Evolutionary conservation across 2,329 filamentous ascomycete genomes (phyloP).

Genomic region (Annulohypoxylon truncatum): DNA sequence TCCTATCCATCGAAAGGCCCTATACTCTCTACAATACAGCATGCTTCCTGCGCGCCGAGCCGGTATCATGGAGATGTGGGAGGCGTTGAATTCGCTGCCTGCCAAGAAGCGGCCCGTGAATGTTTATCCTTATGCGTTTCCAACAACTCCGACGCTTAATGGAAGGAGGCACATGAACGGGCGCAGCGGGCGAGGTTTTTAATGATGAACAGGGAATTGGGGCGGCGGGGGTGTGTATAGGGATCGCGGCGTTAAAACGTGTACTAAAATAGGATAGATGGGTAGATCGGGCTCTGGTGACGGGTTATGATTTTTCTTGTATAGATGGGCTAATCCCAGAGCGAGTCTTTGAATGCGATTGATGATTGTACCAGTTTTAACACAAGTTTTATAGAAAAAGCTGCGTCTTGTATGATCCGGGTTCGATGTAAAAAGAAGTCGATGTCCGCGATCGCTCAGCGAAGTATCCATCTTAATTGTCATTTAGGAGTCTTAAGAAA

Average conservation of each 20-base stretch:
- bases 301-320: constrained; percentile 32
- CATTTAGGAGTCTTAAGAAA: too few relatives aligned
- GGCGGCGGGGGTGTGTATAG: not conserved
- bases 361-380: constrained; percentile 2
- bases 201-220: not conserved
- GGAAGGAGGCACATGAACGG: constrained; percentile 47
- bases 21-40: constrained; percentile 97
- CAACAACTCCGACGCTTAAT: constrained; percentile 33
- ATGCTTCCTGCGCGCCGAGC: constrained; percentile 90
- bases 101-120: constrained; percentile 57
- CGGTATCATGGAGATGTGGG: constrained; percentile 88
- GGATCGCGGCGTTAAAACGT: constrained; percentile 12
- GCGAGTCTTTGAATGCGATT: constrained; percentile 1
- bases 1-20: constrained; percentile 91
- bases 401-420: not conserved
- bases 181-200: constrained; percentile 38
- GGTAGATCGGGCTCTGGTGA: constrained; percentile 15
- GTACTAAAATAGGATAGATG: constrained; percentile 24
- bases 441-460: too few relatives aligned
- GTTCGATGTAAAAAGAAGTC: too few relatives aligned
- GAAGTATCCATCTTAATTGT: too few relatives aligned
- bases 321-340: constrained; percentile 19
- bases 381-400: not conserved
- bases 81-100: constrained; percentile 67
- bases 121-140: constrained; percentile 43